Conservation (phyloP, 75 land plant genomes). For the Pinus albicaulis region DNA sequence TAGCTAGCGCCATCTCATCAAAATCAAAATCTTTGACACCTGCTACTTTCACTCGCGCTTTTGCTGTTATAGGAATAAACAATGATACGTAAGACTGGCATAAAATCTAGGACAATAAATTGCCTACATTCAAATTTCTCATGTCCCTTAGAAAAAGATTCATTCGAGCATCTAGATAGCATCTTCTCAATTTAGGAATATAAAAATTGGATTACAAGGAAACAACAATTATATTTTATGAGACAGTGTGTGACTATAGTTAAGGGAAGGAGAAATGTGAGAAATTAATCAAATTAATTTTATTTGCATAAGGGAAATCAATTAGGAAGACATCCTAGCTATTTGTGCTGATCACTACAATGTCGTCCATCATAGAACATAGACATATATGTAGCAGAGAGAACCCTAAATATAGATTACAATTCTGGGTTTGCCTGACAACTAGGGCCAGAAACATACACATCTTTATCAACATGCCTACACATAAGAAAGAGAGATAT, state of each 20-base stretch:
- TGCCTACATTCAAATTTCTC: background rate
- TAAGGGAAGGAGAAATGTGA: background rate
- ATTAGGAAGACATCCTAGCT: background rate
- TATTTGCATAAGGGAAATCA: background rate
- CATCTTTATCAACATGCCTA: background rate
- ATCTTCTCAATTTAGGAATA: background rate
- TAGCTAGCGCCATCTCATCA: constrained; percentile 50
- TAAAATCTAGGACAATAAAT: background rate
- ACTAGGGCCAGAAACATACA: background rate
- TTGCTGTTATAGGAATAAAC: constrained; percentile 29
- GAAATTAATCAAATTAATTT: background rate
- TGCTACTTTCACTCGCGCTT: constrained; percentile 47
- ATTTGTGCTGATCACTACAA: background rate
- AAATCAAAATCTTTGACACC: constrained; percentile 55
- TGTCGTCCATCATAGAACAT: background rate
- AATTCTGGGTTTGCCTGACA: background rate
- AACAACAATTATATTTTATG: background rate
- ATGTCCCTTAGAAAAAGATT: background rate
- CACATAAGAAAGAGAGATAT: background rate
- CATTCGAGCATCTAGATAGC: background rate
- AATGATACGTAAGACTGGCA: background rate
- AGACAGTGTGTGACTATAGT: background rate
- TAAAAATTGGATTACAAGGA: background rate
- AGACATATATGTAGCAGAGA: background rate
- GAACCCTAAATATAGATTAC: background rate